A percentile compares a stretch with the other conserved stretches of the same genome.
Evolutionary conservation across 2,329 filamentous ascomycete genomes (phyloP).

Genomic region (Epicoccum nigrum): DNA sequence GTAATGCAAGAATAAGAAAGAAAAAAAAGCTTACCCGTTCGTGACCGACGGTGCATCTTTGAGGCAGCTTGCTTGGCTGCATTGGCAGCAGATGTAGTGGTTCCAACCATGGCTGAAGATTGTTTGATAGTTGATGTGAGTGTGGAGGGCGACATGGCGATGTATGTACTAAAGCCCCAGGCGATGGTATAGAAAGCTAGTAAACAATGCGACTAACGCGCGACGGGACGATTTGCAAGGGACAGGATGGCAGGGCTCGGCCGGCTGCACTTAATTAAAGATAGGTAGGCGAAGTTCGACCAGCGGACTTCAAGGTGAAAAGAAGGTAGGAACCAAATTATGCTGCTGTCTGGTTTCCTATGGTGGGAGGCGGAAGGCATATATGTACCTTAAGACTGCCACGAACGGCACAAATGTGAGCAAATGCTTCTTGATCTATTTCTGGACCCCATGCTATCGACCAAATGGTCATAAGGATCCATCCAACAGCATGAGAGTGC

Average conservation of each 20-base stretch:
- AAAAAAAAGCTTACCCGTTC: constrained; percentile 91
- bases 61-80: constrained; percentile 63
- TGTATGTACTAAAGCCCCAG: constrained; percentile 50
- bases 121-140: constrained; percentile 50
- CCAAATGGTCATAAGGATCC: constrained; percentile 33
- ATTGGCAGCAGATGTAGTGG: constrained; percentile 56
- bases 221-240: constrained; percentile 51
- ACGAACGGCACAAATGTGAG: constrained; percentile 43
- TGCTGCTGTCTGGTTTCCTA: constrained; percentile 48
- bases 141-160: constrained; percentile 58
- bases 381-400: constrained; percentile 57
- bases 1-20: too few relatives aligned
- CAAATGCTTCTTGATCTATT: constrained; percentile 56
- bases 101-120: constrained; percentile 57
- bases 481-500: constrained; percentile 34
- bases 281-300: constrained; percentile 57
- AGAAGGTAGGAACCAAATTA: constrained; percentile 55
- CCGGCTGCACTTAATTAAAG: constrained; percentile 53
- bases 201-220: constrained; percentile 51
- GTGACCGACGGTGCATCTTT: constrained; percentile 92
- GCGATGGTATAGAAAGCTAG: constrained; percentile 48
- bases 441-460: constrained; percentile 47
- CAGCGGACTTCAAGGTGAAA: constrained; percentile 53
- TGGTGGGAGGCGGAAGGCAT: constrained; percentile 39
- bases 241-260: constrained; percentile 50